These are phyloP conservation scores for Barnettozyma hawaiiensis DNA, from an alignment of 1,139 yeast genomes.

Conservation along the genomic window DNA sequence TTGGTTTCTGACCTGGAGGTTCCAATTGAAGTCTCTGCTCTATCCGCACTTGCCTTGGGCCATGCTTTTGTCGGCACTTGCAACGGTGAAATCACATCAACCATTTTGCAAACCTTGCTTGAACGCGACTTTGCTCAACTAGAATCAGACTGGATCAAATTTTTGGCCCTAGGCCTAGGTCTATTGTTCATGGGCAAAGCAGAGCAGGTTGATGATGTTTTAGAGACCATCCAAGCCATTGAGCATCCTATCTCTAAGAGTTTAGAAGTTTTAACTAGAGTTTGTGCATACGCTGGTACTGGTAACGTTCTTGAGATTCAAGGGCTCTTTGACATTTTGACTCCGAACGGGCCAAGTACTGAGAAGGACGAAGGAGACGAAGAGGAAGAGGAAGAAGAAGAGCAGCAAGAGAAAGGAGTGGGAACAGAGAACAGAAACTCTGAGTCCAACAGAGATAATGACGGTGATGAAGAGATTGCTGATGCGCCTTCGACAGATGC, in stretches of 20 bases:
- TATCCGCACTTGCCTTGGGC: conserved; percentile 90
- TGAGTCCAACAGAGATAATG: conserved; percentile 16
- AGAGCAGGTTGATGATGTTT: conserved; percentile 90
- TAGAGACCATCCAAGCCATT: conserved; percentile 91
- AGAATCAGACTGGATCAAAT: conserved; percentile 80
- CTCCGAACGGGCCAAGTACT: conserved; percentile 47
- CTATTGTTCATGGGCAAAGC: conserved; percentile 89
- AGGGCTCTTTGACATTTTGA: conserved; percentile 81
- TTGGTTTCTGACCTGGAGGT: conserved; percentile 74
- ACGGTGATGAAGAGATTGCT: conserved; percentile 22
- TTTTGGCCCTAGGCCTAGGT: conserved; percentile 90
- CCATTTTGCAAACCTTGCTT: conserved; percentile 82
- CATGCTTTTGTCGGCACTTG: conserved; percentile 95
- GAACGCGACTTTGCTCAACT: conserved; percentile 79
- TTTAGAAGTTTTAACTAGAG: conserved; percentile 82
- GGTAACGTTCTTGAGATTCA: conserved; percentile 97
- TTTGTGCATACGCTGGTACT: conserved; percentile 96
- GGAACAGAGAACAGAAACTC: conserved; percentile 22
- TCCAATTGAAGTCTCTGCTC: conserved; percentile 72
- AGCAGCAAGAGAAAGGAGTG: conserved; percentile 34
- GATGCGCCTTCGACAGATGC: conserved; percentile 14
- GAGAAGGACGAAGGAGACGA: conserved; percentile 40
- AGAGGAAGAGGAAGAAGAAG: conserved; percentile 37
- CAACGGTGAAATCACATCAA: conserved; percentile 87
- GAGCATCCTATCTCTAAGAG: conserved; percentile 92